Percentiles rank a stretch among this genome's conserved stretches.
These are phyloP conservation scores for barrel medic (Medicago truncatula) DNA, from an alignment of 306 rosid genomes.

Conservation along the genomic window MtrunA17r5.0-ANR NC_053045.1:7082001-7082500, in stretches of 20 bases:
- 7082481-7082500: slow-evolving; percentile 1
- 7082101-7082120: slow-evolving; percentile 13
- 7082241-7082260: slow-evolving; percentile 18
- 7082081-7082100: slow-evolving; percentile 6
- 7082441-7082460: background rate
- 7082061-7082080: slow-evolving; percentile 6
- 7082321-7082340: slow-evolving; percentile 12
- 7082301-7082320: slow-evolving; percentile 35
- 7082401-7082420: slow-evolving; percentile 15
- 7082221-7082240: slow-evolving; percentile 4
- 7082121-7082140: slow-evolving; percentile 8
- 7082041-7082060: slow-evolving; percentile 10
- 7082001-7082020: slow-evolving; percentile 35
- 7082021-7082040: background rate
- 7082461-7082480: background rate
- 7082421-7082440: background rate
- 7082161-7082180: slow-evolving; percentile 1
- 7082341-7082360: background rate
- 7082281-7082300: slow-evolving; percentile 20
- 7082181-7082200: slow-evolving; percentile 4
- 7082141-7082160: slow-evolving; percentile 21
- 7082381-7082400: slow-evolving; percentile 13
- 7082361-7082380: background rate
- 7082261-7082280: background rate
- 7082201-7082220: background rate